A percentile compares a stretch with the other conserved stretches of the same genome.
phyloP scores from a whole-genome alignment of 176 grass and related monocot genomes.

The Ananas comosus region DNA sequence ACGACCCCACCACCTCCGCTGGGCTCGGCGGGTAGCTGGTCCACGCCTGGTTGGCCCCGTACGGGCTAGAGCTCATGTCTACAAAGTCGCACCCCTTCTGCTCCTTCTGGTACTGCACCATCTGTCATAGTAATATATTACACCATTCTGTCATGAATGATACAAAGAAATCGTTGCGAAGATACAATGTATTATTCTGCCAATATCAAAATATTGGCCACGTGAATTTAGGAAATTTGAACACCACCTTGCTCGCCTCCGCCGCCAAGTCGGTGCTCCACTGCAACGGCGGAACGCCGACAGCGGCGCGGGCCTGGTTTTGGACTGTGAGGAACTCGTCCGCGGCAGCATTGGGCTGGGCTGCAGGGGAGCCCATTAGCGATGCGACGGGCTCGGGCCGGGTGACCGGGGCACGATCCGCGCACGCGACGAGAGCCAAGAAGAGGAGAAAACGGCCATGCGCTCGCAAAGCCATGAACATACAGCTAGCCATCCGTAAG shows the following conservation, averaged over 20 bases:
- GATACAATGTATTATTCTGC: too few relatives aligned
- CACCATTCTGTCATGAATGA: too few relatives aligned
- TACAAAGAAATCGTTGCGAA: too few relatives aligned
- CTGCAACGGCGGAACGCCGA: conserved; percentile 30
- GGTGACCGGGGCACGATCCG: too few relatives aligned
- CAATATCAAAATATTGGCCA: too few relatives aligned
- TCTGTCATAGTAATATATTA: too few relatives aligned
- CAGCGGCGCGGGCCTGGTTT: conserved; percentile 53
- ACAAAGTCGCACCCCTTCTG: conserved; percentile 42
- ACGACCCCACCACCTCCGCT: conserved; percentile 50
- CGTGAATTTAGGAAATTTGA: neutral
- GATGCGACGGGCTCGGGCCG: too few relatives aligned
- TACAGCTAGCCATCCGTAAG: too few relatives aligned
- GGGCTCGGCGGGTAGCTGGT: conserved; percentile 48
- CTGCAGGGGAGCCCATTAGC: too few relatives aligned
- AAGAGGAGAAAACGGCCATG: too few relatives aligned
- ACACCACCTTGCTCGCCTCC: conserved; percentile 10
- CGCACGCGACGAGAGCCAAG: too few relatives aligned
- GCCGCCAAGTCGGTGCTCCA: conserved; percentile 44
- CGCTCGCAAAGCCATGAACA: too few relatives aligned
- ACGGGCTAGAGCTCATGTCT: conserved; percentile 33
- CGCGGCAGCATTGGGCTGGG: conserved; percentile 7
- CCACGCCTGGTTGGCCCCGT: conserved; percentile 74
- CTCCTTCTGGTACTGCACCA: conserved; percentile 20
- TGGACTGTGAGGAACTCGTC: conserved; percentile 53